A percentile compares a stretch with the other conserved stretches of the same genome.
Conservation (phyloP, 2,329 filamentous ascomycete species). For the Verticillium nonalfalfae region DNA sequence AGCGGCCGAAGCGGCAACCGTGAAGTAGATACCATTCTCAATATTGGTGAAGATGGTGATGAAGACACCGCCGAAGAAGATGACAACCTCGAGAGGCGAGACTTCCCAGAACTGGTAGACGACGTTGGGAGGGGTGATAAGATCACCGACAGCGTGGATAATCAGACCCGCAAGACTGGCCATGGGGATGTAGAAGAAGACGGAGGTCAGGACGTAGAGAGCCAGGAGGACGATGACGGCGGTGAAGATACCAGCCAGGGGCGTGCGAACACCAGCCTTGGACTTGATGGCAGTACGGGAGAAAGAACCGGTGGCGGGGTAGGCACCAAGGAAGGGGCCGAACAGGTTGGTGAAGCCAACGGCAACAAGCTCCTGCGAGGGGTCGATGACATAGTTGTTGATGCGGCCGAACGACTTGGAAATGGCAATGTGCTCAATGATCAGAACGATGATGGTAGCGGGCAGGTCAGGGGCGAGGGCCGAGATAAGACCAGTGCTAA, state of each 20-base stretch:
- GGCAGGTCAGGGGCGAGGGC: constrained; percentile 62
- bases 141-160: constrained; percentile 74
- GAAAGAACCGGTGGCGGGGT: constrained; percentile 40
- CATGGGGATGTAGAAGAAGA: constrained; percentile 78
- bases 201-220: constrained; percentile 68
- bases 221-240: constrained; percentile 69
- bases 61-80: constrained; percentile 69
- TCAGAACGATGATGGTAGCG: constrained; percentile 68
- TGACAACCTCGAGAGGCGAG: constrained; percentile 65
- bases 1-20: constrained; percentile 33
- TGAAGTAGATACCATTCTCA: constrained; percentile 44
- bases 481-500: constrained; percentile 55
- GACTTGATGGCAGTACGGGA: constrained; percentile 75
- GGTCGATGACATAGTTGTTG: constrained; percentile 73
- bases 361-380: constrained; percentile 73
- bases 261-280: constrained; percentile 76
- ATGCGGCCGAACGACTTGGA: constrained; percentile 76
- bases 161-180: constrained; percentile 69
- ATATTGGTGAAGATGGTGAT: constrained; percentile 42
- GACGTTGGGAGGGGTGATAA: constrained; percentile 67
- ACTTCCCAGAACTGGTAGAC: constrained; percentile 75
- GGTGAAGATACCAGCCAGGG: constrained; percentile 72
- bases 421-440: constrained; percentile 81
- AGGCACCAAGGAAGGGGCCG: constrained; percentile 64
- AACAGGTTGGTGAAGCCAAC: constrained; percentile 72